Conservation (phyloP, 1,139 yeast genomes). For the Zhuliangozyma blackwelliae region DNA sequence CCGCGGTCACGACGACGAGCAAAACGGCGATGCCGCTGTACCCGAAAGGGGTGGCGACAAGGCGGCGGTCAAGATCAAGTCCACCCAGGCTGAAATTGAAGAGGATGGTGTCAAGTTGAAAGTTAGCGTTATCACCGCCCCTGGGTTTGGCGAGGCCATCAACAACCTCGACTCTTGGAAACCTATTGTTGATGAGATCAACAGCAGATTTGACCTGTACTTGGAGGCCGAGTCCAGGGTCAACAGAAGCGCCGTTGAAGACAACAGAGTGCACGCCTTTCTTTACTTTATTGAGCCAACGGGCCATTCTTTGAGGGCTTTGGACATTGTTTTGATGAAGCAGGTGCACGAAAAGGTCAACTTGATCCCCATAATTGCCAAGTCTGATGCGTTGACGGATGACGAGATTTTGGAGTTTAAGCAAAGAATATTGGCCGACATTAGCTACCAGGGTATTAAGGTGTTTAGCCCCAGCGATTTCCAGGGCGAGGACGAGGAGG, state of each 20-base stretch:
- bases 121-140: constrained; percentile 82
- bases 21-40: constrained; percentile 13
- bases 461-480: constrained; percentile 76
- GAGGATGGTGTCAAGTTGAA: constrained; percentile 91
- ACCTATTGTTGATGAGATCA: constrained; percentile 89
- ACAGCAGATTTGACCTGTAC: constrained; percentile 77
- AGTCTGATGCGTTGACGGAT: constrained; percentile 88
- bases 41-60: constrained; percentile 19
- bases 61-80: constrained; percentile 53
- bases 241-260: constrained; percentile 67
- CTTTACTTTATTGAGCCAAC: constrained; percentile 94
- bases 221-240: constrained; percentile 89
- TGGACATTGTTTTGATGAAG: constrained; percentile 87
- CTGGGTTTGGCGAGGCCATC: constrained; percentile 91
- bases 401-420: constrained; percentile 80
- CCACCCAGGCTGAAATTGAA: constrained; percentile 70
- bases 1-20: constrained; percentile 13
- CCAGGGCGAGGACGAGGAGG: constrained; percentile 86
- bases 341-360: constrained; percentile 88
- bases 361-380: constrained; percentile 90
- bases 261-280: constrained; percentile 82
- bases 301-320: constrained; percentile 85
- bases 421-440: constrained; percentile 69
- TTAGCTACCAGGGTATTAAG: constrained; percentile 69
- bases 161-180: constrained; percentile 89